Conservation (phyloP, 768 basidiomycete species). For the Tulasnella sp. region DNA sequence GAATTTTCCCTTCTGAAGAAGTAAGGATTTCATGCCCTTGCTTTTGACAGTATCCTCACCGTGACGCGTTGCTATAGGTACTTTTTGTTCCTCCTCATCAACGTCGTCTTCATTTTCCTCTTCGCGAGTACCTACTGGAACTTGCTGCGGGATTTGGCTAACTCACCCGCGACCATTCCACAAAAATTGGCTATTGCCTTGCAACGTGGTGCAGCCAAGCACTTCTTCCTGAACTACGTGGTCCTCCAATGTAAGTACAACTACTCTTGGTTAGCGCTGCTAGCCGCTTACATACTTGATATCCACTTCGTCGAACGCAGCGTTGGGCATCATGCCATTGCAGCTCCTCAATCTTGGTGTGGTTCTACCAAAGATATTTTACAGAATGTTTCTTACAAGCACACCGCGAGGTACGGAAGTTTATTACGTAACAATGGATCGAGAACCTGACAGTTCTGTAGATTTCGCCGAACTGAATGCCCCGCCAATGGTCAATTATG, state of each 20-base stretch:
- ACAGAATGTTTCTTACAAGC: conserved; percentile 63
- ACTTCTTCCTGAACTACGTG: conserved; percentile 79
- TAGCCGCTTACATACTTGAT: background rate
- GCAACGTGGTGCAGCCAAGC: conserved; percentile 64
- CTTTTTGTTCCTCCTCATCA: conserved; percentile 82
- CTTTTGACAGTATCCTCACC: background rate
- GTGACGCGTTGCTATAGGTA: conserved; percentile 45
- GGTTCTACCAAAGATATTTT: conserved; percentile 66
- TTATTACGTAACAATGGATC: background rate
- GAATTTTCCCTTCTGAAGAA: conserved; percentile 89
- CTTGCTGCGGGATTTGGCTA: conserved; percentile 80
- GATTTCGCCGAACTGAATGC: conserved; percentile 95
- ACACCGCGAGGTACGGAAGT: conserved; percentile 68
- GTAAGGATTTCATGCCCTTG: conserved; percentile 33
- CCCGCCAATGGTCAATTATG: conserved; percentile 97
- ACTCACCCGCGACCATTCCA: conserved; percentile 87
- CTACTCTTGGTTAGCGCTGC: background rate
- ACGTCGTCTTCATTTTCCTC: conserved; percentile 91
- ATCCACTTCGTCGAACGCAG: conserved; percentile 30
- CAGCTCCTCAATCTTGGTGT: conserved; percentile 89
- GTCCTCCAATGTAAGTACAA: conserved; percentile 55
- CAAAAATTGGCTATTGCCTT: conserved; percentile 83
- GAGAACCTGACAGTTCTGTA: conserved; percentile 24
- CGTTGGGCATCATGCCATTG: conserved; percentile 88
- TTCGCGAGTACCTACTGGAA: conserved; percentile 88